Evolutionary conservation across 2,329 filamentous ascomycete species (phyloP).

Genomic region (Fusarium tjaetaba): DNA sequence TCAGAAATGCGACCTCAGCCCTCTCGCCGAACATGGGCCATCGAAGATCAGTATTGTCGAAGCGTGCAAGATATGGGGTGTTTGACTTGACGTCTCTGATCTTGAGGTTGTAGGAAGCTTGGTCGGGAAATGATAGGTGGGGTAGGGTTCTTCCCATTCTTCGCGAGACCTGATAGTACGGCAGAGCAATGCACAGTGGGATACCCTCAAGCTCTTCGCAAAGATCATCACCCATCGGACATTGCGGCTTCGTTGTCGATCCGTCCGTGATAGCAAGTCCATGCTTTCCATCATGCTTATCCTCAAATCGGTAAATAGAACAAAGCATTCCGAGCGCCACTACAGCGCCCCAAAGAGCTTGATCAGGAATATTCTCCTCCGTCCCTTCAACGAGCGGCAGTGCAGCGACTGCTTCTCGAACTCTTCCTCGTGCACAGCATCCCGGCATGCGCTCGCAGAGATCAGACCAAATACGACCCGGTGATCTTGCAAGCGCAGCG

Average conservation of each 20-base stretch:
- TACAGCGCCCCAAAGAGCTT: slow-evolving; percentile 62
- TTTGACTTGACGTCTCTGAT: slow-evolving; percentile 59
- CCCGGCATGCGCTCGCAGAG: slow-evolving; percentile 64
- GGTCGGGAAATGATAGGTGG: slow-evolving; percentile 63
- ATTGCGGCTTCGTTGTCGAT: slow-evolving; percentile 47
- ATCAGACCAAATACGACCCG: slow-evolving; percentile 64
- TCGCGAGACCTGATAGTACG: slow-evolving; percentile 60
- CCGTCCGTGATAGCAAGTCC: slow-evolving; percentile 52
- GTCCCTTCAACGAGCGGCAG: slow-evolving; percentile 61
- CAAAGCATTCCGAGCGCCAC: slow-evolving; percentile 63
- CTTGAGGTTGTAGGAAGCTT: slow-evolving; percentile 63
- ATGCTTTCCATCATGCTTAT: slow-evolving; percentile 61
- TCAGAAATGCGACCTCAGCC: slow-evolving; percentile 62
- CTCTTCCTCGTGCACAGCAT: slow-evolving; percentile 60
- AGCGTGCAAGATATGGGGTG: slow-evolving; percentile 61
- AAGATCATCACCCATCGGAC: slow-evolving; percentile 60
- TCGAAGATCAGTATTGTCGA: slow-evolving; percentile 63
- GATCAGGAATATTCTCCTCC: slow-evolving; percentile 60
- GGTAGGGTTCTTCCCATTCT: slow-evolving; percentile 63
- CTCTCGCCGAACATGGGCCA: slow-evolving; percentile 65
- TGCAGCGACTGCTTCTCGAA: slow-evolving; percentile 59
- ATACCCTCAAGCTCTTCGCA: slow-evolving; percentile 61
- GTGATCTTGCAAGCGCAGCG: slow-evolving; percentile 56
- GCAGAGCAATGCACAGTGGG: slow-evolving; percentile 58
- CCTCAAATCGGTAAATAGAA: slow-evolving; percentile 64